A percentile compares a stretch with the other conserved stretches of the same genome.
Evolutionary conservation across 495 filamentous ascomycete genomes (phyloP).

Genomic region (Cenococcum geophilum): DNA sequence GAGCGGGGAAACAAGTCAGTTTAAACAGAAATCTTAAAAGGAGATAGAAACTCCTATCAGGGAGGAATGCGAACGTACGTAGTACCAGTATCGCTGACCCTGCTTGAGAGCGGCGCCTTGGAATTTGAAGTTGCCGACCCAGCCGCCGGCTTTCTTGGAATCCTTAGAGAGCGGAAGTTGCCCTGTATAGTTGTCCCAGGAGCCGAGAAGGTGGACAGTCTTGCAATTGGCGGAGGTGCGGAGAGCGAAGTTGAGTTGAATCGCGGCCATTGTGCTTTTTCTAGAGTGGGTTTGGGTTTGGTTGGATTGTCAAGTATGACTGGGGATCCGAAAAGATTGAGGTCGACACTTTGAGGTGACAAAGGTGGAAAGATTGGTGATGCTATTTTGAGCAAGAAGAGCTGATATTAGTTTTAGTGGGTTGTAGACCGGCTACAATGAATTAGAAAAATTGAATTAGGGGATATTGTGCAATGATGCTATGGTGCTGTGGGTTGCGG

Average conservation of each 20-base stretch:
- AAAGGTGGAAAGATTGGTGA: slow-evolving; percentile 7
- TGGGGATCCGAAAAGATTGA: slow-evolving; percentile 17
- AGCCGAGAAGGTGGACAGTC: slow-evolving; percentile 94
- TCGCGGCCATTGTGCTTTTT: slow-evolving; percentile 38
- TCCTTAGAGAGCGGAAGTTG: slow-evolving; percentile 90
- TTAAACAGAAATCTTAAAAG: too few relatives aligned
- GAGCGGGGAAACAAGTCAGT: slow-evolving; percentile 16
- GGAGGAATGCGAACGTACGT: slow-evolving; percentile 46
- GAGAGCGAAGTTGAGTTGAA: slow-evolving; percentile 54
- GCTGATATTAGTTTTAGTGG: slow-evolving; percentile 31
- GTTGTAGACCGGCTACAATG: slow-evolving; percentile 35
- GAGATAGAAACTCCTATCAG: too few relatives aligned
- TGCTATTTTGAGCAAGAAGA: slow-evolving; percentile 39
- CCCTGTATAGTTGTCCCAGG: slow-evolving; percentile 94
- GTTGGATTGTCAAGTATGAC: slow-evolving; percentile 10
- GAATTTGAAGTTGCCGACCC: slow-evolving; percentile 95
- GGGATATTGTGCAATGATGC: neutral
- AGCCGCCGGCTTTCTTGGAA: slow-evolving; percentile 72
- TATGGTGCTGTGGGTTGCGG: slow-evolving; percentile 1
- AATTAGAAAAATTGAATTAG: slow-evolving; percentile 12
- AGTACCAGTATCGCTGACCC: slow-evolving; percentile 97
- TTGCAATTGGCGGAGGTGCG: slow-evolving; percentile 95
- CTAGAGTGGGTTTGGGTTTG: slow-evolving; percentile 6
- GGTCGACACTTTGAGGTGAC: slow-evolving; percentile 17
- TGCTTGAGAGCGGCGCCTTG: slow-evolving; percentile 75